Evolutionary conservation across 768 basidiomycete species (phyloP), one percentile per base, ranked within the genome.

Genomic region (Boletus fagicola): DNA sequence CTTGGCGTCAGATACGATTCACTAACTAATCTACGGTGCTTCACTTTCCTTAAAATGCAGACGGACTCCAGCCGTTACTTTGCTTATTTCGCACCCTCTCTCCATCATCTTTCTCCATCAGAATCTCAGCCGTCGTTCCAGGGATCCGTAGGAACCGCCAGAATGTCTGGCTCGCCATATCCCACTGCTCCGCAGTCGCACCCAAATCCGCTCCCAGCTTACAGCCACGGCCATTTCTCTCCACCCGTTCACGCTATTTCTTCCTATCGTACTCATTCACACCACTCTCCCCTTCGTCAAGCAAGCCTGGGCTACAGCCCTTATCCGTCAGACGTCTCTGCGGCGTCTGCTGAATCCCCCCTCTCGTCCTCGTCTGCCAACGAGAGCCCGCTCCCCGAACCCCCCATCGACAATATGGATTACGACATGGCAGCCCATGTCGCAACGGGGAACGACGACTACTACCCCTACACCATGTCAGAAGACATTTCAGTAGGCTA

Each of bases 331-430:
- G 67, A 71, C 56, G 68, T 67, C 58, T 76, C 77, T 20, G 68
- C 67, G 0, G 63, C 75, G 4, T 72, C 72, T 16, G 60, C 71
- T 1, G 70, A 72, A 48, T 78, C 78, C 4, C 77, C 77, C 30
- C 69, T 74, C 53, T 78, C 78, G 8, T 74, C 75, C 6, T 70
- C 70, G 13, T 77, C 77, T 4, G 69, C 69, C 50, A 73, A 74
- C 60, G 73, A 68, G 62, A 77, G 76, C 43, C 77, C 76, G 15
- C 66, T 76, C 20, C 72, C 77, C 0, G 77, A 77, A 15, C 66
- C 71, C 6, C 65, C 66, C 59, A 59, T 75, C 58, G 75, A 77
- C 53, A 66, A 12, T 18, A 72, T 72, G 72, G 71, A 72, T 44
- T 54, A 56, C 53, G 70, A 74, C 59, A 35, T 53, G 3, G 51